These are phyloP conservation scores for Ilex aquifolium DNA, from an alignment of 257 asterid species.

Conservation along the genomic window DNA sequence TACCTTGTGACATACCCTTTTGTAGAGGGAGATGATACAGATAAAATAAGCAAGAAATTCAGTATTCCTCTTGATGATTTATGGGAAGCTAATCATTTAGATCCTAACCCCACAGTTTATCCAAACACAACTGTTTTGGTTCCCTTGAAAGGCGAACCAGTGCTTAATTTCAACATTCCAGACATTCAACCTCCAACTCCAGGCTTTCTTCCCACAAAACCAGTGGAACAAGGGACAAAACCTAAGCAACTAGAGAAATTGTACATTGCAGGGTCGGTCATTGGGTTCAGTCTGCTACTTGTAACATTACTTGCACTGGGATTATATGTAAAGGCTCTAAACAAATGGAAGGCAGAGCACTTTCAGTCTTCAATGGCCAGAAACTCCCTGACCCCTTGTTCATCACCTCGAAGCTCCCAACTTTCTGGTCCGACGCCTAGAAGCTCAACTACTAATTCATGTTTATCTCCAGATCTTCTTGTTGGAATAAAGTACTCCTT, in stretches of 20 bases:
- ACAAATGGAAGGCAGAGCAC: constrained; percentile 27
- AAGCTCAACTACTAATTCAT: constrained; percentile 39
- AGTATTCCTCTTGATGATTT: constrained; percentile 42
- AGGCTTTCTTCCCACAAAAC: constrained; percentile 45
- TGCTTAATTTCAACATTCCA: constrained; percentile 28
- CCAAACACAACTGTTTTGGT: constrained; percentile 58
- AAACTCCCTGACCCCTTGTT: constrained; percentile 35
- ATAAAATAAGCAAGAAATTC: constrained; percentile 34
- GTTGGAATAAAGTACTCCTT: constrained; percentile 52
- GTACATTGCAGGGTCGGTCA: constrained; percentile 32
- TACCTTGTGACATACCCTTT: constrained; percentile 59
- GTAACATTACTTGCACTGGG: constrained; percentile 32
- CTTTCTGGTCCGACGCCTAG: constrained; percentile 34
- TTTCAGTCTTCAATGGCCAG: constrained; percentile 9
- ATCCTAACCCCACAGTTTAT: constrained; percentile 38
- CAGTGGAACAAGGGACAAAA: constrained; percentile 11
- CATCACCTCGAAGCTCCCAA: constrained; percentile 43
- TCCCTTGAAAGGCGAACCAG: constrained; percentile 46
- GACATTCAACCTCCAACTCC: constrained; percentile 47
- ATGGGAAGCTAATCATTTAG: constrained; percentile 39
- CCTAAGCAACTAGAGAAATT: constrained; percentile 24
- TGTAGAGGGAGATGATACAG: constrained; percentile 32
- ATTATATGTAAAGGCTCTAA: constrained; percentile 34
- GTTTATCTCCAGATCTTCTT: constrained; percentile 68
- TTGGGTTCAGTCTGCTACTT: constrained; percentile 33